A percentile compares a stretch with the other conserved stretches of the same genome.
Evolutionary conservation across 2,329 filamentous ascomycete genomes (phyloP).

Genomic region (Colletotrichum falcatum): DNA sequence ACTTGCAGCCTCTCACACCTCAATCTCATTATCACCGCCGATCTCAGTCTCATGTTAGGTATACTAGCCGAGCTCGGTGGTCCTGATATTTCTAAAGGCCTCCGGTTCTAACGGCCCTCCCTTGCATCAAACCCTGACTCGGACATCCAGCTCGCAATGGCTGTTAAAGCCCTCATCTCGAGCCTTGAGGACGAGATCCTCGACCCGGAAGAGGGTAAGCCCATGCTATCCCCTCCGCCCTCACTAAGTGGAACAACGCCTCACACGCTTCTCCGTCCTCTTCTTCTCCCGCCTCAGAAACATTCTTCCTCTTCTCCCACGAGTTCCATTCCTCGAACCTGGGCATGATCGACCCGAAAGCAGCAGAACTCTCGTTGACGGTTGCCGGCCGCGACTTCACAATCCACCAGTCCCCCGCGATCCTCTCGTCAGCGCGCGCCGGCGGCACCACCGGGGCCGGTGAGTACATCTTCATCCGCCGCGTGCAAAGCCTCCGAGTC

Average conservation of each 20-base stretch:
- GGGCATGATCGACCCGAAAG: slow-evolving; percentile 84
- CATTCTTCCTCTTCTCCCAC: slow-evolving; percentile 87
- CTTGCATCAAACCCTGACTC: background rate
- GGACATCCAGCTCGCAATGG: background rate
- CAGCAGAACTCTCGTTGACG: slow-evolving; percentile 72
- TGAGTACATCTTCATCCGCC: slow-evolving; percentile 45
- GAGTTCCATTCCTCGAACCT: slow-evolving; percentile 80
- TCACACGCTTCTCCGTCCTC: slow-evolving; percentile 4
- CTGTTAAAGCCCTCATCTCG: slow-evolving; percentile 44
- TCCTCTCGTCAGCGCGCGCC: slow-evolving; percentile 81
- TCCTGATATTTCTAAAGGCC: too few relatives aligned
- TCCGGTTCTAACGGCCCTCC: too few relatives aligned
- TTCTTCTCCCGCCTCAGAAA: slow-evolving; percentile 68
- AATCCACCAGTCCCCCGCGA: slow-evolving; percentile 84
- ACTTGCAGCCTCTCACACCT: background rate
- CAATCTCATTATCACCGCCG: background rate
- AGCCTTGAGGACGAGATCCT: slow-evolving; percentile 58
- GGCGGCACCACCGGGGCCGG: slow-evolving; percentile 68
- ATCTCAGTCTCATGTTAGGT: background rate
- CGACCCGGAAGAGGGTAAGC: slow-evolving; percentile 62
- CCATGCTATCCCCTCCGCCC: background rate
- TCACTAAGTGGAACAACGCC: background rate
- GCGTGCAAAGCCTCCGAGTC: background rate
- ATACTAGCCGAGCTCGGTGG: background rate
- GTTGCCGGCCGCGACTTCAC: slow-evolving; percentile 78